phyloP scores from a whole-genome alignment of 139 green algal genomes.

The Auxenochlorella pyrenoidosa region DNA sequence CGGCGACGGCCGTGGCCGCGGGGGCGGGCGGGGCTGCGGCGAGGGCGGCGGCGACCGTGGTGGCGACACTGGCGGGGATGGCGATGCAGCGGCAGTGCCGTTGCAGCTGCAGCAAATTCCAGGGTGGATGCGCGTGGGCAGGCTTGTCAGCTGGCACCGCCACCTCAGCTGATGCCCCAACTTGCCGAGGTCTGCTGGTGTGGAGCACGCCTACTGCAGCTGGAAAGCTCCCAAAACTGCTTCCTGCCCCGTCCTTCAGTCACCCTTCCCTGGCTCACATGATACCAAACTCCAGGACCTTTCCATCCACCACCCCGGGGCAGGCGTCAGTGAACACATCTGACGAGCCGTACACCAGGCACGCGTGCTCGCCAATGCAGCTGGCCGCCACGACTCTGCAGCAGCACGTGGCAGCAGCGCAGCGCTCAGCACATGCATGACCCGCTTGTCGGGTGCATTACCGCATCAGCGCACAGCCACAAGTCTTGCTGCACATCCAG shows the following conservation, averaged over 20 bases:
- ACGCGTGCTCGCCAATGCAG: slow-evolving; percentile 8
- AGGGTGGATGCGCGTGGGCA: not conserved
- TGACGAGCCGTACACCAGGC: not conserved
- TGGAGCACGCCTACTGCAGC: not conserved
- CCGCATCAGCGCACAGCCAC: no score
- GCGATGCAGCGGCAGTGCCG: not conserved
- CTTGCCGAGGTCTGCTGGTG: no score
- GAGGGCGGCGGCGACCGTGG: not conserved
- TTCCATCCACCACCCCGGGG: not conserved
- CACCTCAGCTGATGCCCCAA: no score
- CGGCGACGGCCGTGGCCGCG: not conserved
- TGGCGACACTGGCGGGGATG: not conserved
- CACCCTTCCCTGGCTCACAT: not conserved
- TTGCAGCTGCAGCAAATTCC: not conserved
- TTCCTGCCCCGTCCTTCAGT: not conserved
- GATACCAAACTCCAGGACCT: slow-evolving; percentile 13
- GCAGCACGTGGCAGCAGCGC: not conserved
- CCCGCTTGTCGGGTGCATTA: no score
- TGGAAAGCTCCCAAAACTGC: not conserved
- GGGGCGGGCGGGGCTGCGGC: not conserved
- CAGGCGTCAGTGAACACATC: slow-evolving; percentile 11
- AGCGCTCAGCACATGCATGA: no score
- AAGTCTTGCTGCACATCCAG: not conserved
- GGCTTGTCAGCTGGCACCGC: no score
- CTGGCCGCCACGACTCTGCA: slow-evolving; percentile 19